Evolutionary conservation across 495 filamentous ascomycete species (phyloP), one percentile per base, ranked within the genome.

Genomic region (Penicillium riverlandense): DNA sequence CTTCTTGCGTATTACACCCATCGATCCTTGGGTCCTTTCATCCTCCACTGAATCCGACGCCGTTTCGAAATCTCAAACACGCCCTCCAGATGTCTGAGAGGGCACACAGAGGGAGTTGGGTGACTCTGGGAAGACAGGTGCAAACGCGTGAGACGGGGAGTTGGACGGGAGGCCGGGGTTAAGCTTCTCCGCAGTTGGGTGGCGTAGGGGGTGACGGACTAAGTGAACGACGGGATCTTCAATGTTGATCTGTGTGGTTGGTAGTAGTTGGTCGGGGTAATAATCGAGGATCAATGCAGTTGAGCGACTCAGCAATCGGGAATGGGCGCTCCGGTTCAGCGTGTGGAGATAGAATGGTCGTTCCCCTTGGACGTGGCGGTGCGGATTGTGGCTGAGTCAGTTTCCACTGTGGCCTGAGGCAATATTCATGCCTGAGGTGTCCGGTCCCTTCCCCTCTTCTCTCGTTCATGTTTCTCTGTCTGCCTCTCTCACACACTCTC

Each of bases 1-100:
- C 71, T 96, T 96, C 76, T 95, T 96, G 60, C 89, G 83, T 67
- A 96, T 95, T 61, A 96, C 85, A 58, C 90, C 91, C 91, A 97
- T 97, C 59, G 58, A 38, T 57, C 46, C 53, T 58, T 59, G 40
- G 47, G 29, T 53, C 49, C 54, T 63, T 54, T 71, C 69, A 71
- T 72, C 62, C 64, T 73, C 66, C 57, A 44, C 48, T 53, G 44
- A 56, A 40, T 62, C 64, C 54, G 42, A 53, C 46, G 52, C 57
- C 50, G 66, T 70, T 50, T 56, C 58, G 54, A 59, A 51, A 47
- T 55, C 46, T 38, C 49, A 48, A 38, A 41, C 35, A 48, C 50
- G 58, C 66, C 57, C 61, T 65, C 61, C 56, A 57, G 55, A 50
- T 34, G 40, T 47, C 45, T 50, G 42, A 55, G 59, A 67, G 59